Percentiles rank a stretch among this genome's conserved stretches.
Conservation (phyloP, 2,329 filamentous ascomycete species). For the Huntiella bhutanensis region DNA sequence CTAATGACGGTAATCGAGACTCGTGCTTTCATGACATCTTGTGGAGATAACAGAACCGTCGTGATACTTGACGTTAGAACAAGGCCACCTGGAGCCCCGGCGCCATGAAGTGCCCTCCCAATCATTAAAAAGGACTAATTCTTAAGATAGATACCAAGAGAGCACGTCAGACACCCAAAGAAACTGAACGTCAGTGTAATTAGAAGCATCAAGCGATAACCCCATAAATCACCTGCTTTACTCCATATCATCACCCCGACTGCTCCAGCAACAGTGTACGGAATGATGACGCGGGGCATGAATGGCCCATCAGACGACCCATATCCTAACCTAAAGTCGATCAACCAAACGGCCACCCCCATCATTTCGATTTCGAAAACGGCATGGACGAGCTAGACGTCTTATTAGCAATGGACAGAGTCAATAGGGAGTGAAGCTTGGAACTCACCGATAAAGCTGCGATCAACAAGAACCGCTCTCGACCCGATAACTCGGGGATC, state of each 20-base stretch:
- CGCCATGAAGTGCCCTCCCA: background rate
- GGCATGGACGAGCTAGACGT: background rate
- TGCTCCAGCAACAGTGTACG: background rate
- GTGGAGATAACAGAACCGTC: background rate
- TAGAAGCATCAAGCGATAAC: slow-evolving; percentile 4
- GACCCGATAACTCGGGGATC: background rate
- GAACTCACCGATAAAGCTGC: background rate
- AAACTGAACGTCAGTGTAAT: background rate
- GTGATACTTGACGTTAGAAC: background rate
- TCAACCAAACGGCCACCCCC: background rate
- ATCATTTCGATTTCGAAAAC: slow-evolving; percentile 1
- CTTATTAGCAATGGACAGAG: background rate
- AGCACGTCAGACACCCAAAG: background rate
- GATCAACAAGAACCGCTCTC: background rate
- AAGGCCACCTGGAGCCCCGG: background rate
- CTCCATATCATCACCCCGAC: slow-evolving; percentile 1
- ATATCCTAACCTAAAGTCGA: too few relatives aligned
- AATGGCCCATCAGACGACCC: too few relatives aligned
- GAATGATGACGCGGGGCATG: background rate
- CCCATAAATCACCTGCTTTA: slow-evolving; percentile 5
- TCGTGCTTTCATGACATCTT: slow-evolving; percentile 1
- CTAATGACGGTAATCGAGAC: background rate
- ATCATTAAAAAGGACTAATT: background rate
- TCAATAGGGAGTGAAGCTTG: background rate
- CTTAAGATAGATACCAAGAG: background rate